Conservation (phyloP, 2,329 filamentous ascomycete genomes). For the Scedosporium boydii region DNA sequence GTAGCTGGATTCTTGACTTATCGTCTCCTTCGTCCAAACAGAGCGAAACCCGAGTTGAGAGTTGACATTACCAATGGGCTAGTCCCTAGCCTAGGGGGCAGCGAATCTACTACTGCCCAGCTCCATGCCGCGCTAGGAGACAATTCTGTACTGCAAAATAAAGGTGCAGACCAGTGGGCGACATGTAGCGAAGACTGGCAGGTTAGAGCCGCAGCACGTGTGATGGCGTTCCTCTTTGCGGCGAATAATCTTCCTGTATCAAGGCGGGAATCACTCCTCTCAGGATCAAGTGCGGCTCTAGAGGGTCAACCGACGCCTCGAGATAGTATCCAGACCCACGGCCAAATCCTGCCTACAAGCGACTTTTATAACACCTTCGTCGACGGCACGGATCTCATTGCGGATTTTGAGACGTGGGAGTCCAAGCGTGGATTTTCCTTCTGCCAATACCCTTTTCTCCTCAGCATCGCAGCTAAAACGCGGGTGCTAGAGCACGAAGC, state of each 20-base stretch:
- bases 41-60: slow-evolving; percentile 51
- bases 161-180: slow-evolving; percentile 44
- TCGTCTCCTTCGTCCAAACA: slow-evolving; percentile 61
- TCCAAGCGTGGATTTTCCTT: slow-evolving; percentile 67
- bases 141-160: slow-evolving; percentile 15
- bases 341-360: slow-evolving; percentile 66
- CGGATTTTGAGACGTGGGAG: slow-evolving; percentile 86
- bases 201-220: slow-evolving; percentile 67
- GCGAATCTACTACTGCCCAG: slow-evolving; percentile 53
- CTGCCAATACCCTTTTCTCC: slow-evolving; percentile 84
- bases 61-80: slow-evolving; percentile 56
- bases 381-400: slow-evolving; percentile 76
- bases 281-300: background rate
- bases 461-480: slow-evolving; percentile 89
- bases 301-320: slow-evolving; percentile 22
- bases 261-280: slow-evolving; percentile 17
- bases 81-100: slow-evolving; percentile 61
- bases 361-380: slow-evolving; percentile 83
- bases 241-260: slow-evolving; percentile 56
- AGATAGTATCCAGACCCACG: slow-evolving; percentile 21
- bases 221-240: slow-evolving; percentile 72
- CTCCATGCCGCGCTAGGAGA: slow-evolving; percentile 66
- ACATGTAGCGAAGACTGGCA: slow-evolving; percentile 84
- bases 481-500: slow-evolving; percentile 84
- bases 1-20: slow-evolving; percentile 73